Evolutionary conservation across 768 basidiomycete genomes (phyloP).

Genomic region (Scleroderma citrinum): DNA sequence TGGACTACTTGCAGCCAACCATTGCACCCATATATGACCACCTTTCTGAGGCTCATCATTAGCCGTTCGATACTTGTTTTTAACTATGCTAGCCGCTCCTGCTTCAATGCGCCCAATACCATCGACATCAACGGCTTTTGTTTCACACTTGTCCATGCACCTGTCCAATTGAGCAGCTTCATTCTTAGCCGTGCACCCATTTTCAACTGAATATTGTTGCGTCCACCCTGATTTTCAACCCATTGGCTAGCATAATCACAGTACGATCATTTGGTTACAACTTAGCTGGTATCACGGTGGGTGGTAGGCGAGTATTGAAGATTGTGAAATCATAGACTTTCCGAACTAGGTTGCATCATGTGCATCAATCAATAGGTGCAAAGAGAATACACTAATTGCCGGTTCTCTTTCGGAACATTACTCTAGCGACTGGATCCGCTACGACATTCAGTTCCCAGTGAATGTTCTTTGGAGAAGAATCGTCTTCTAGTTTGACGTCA

Average conservation of each 20-base stretch:
- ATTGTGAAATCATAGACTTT: too few species aligned
- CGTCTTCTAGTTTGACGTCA: conserved; percentile 9
- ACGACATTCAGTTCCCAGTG: background rate
- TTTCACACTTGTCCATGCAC: too few species aligned
- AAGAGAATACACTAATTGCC: background rate
- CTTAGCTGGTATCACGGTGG: too few species aligned
- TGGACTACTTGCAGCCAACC: conserved; percentile 39
- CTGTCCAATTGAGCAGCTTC: too few species aligned
- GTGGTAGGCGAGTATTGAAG: too few species aligned
- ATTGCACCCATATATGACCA: conserved; percentile 66
- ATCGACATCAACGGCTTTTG: too few species aligned
- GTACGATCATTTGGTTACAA: too few species aligned
- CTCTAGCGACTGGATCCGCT: conserved; percentile 5
- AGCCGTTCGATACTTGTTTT: background rate
- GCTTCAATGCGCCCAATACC: background rate
- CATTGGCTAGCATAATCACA: too few species aligned
- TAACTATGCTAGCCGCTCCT: background rate
- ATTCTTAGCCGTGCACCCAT: too few species aligned
- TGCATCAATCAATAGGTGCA: background rate
- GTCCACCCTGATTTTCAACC: too few species aligned
- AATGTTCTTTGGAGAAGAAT: background rate
- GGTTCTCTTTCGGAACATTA: conserved; percentile 13
- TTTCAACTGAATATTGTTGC: too few species aligned
- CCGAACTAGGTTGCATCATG: too few species aligned
- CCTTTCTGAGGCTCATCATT: conserved; percentile 30